These are phyloP conservation scores for Cutaneotrichosporon cutaneum DNA, from an alignment of 1,284 basidiomycete genomes.

Conservation along the genomic window DNA sequence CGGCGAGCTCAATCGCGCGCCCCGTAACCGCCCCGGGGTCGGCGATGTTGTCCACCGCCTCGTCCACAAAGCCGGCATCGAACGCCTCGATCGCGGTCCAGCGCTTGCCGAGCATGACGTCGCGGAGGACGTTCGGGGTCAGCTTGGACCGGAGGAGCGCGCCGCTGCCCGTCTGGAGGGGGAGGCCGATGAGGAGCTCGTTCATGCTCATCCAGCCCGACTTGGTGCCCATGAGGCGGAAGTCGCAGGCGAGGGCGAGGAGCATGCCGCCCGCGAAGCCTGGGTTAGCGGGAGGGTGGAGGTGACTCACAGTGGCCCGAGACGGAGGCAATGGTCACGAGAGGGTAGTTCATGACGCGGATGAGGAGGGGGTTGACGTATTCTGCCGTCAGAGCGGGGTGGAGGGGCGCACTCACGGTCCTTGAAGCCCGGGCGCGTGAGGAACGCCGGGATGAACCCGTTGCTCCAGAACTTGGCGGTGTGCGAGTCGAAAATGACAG, in stretches of 20 bases:
- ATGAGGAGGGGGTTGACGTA: slow-evolving; percentile 10
- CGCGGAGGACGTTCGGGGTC: slow-evolving; percentile 57
- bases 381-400: slow-evolving; percentile 1
- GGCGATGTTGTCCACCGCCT: slow-evolving; percentile 58
- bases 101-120: slow-evolving; percentile 75
- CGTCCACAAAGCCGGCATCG: slow-evolving; percentile 70
- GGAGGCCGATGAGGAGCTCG: slow-evolving; percentile 74
- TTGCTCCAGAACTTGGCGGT: slow-evolving; percentile 84
- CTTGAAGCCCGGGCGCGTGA: slow-evolving; percentile 6
- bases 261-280: slow-evolving; percentile 84
- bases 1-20: slow-evolving; percentile 51
- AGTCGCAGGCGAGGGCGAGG: slow-evolving; percentile 78
- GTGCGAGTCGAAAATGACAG: slow-evolving; percentile 69
- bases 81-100: slow-evolving; percentile 75
- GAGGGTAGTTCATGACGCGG: slow-evolving; percentile 51
- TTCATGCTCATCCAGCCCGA: slow-evolving; percentile 89
- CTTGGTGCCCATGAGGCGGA: slow-evolving; percentile 80
- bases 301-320: slow-evolving; percentile 67
- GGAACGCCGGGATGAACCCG: slow-evolving; percentile 48
- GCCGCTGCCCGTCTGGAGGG: slow-evolving; percentile 56
- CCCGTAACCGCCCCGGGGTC: slow-evolving; percentile 59
- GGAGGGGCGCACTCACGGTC: slow-evolving; percentile 1
- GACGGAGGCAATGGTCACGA: slow-evolving; percentile 73
- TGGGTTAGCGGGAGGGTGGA: slow-evolving; percentile 16
- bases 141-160: slow-evolving; percentile 55